Conservation (phyloP, 2,329 filamentous ascomycete species). For the Tolypocladium tundrense region DNA sequence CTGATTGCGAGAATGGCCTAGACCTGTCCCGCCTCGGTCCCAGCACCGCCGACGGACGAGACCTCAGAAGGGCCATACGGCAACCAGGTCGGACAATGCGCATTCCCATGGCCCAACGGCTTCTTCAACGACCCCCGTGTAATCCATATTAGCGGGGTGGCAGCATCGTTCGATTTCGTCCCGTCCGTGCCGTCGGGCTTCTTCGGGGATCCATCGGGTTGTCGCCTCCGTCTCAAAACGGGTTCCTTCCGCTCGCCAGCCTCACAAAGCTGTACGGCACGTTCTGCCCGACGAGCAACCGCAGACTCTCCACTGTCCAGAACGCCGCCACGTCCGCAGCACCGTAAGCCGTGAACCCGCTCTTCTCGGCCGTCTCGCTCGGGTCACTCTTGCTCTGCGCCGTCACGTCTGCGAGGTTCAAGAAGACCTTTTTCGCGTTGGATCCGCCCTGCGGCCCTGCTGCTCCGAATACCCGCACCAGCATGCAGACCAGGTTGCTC, state of each 20-base stretch:
- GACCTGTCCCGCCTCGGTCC: no score
- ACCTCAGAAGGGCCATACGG: not conserved
- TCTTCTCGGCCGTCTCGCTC: conserved; percentile 57
- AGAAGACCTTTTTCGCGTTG: conserved; percentile 57
- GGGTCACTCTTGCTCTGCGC: conserved; percentile 52
- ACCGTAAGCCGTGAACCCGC: conserved; percentile 71
- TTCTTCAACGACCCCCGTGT: not conserved
- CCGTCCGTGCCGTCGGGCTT: not conserved
- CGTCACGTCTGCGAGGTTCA: conserved; percentile 60
- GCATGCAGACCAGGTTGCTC: conserved; percentile 64
- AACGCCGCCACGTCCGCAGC: conserved; percentile 73
- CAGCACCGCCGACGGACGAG: no score
- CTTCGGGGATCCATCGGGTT: no score
- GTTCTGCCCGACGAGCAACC: conserved; percentile 73
- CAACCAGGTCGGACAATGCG: not conserved
- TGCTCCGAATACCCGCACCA: conserved; percentile 61
- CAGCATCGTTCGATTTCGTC: not conserved
- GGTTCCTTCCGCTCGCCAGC: conserved; percentile 48
- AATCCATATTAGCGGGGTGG: no score
- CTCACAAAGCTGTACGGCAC: conserved; percentile 82
- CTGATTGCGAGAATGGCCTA: not conserved
- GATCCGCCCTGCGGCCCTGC: conserved; percentile 19
- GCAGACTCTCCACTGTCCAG: conserved; percentile 71
- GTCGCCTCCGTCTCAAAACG: conserved; percentile 26
- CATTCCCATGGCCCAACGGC: not conserved